Conservation (phyloP, 1,284 basidiomycete species). For the Takashimella koratensis region DNA sequence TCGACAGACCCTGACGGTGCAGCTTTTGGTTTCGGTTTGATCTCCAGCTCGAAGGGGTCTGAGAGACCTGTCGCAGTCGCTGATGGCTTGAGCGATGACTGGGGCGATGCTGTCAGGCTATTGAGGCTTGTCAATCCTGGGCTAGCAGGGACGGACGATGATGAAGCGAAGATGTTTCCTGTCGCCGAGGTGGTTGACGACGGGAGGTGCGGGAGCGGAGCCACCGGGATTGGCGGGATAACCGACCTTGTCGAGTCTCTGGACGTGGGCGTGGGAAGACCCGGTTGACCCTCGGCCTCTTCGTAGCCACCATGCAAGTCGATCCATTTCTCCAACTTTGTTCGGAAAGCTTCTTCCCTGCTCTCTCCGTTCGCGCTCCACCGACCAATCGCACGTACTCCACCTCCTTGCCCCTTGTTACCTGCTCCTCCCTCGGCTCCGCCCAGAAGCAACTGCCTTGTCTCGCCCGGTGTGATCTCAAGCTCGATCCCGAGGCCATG, state of each 20-base stretch:
- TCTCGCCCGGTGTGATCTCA: constrained; percentile 43
- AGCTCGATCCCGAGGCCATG: constrained; percentile 47
- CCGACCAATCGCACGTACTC: constrained; percentile 43
- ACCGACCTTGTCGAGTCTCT: constrained; percentile 22
- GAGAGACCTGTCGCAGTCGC: constrained; percentile 26
- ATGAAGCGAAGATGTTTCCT: constrained; percentile 27
- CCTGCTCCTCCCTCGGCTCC: constrained; percentile 35
- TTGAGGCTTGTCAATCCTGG: constrained; percentile 2
- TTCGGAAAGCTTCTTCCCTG: constrained; percentile 36
- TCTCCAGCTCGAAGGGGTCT: constrained; percentile 36
- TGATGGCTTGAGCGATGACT: constrained; percentile 1
- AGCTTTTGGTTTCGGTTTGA: constrained; percentile 11
- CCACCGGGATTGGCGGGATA: constrained; percentile 45
- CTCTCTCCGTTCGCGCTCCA: constrained; percentile 44
- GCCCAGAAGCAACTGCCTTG: constrained; percentile 33
- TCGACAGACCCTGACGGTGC: constrained; percentile 29
- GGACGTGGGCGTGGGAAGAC: constrained; percentile 38
- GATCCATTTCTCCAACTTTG: constrained; percentile 44
- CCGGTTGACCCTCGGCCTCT: constrained; percentile 4
- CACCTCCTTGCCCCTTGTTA: constrained; percentile 41
- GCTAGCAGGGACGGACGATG: constrained; percentile 17
- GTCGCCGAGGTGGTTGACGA: constrained; percentile 25
- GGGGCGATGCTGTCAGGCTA: not conserved
- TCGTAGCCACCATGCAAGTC: constrained; percentile 37
- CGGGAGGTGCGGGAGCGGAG: constrained; percentile 39